Conservation (phyloP, 257 asterid species). For the Echium plantagineum region DNA sequence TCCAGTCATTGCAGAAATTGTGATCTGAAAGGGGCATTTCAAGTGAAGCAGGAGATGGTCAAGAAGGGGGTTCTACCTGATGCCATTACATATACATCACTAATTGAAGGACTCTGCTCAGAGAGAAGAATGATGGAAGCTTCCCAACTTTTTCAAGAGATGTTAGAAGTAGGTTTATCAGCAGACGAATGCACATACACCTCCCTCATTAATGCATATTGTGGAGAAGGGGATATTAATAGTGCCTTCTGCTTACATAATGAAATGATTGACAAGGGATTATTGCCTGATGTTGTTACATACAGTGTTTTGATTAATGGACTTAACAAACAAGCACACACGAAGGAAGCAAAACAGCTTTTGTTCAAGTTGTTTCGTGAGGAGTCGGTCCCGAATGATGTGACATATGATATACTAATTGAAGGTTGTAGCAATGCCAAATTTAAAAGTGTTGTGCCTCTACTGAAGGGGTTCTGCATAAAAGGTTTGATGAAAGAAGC, state of each 20-base stretch:
- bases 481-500: constrained; percentile 80
- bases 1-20: constrained; percentile 48
- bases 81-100: constrained; percentile 60
- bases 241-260: constrained; percentile 55
- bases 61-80: constrained; percentile 59
- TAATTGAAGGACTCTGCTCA: constrained; percentile 75
- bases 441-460: constrained; percentile 42
- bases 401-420: constrained; percentile 53
- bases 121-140: constrained; percentile 54
- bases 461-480: constrained; percentile 84
- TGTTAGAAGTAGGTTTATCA: constrained; percentile 43
- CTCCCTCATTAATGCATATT: constrained; percentile 60
- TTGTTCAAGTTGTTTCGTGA: constrained; percentile 58
- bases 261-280: constrained; percentile 64
- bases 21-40: constrained; percentile 61
- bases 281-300: constrained; percentile 73
- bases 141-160: constrained; percentile 55
- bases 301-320: constrained; percentile 82
- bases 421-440: constrained; percentile 50
- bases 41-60: constrained; percentile 52
- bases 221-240: constrained; percentile 49
- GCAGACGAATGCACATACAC: constrained; percentile 82
- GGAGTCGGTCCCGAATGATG: constrained; percentile 44
- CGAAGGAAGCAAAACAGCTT: constrained; percentile 62
- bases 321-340: constrained; percentile 53